phyloP scores from a whole-genome alignment of 2,329 filamentous ascomycete genomes.

The Nemania diffusa region DNA sequence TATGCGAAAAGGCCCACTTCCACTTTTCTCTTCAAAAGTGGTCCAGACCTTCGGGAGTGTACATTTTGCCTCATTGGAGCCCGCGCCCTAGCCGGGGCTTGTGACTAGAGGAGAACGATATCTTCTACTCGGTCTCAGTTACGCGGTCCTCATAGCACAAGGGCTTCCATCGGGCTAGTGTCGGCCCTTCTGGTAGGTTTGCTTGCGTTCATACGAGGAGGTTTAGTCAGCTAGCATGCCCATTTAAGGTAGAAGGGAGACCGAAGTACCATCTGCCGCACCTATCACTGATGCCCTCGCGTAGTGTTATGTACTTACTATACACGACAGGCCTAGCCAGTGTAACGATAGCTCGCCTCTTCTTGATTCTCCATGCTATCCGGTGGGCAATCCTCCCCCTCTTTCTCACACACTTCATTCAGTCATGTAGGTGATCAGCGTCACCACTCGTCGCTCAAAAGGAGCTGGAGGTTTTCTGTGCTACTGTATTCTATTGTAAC shows the following conservation, averaged over 20 bases:
- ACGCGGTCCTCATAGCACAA: background rate
- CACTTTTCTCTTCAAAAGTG: background rate
- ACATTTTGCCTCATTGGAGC: background rate
- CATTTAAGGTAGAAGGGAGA: background rate
- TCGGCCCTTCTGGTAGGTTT: background rate
- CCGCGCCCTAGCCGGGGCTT: too few species aligned
- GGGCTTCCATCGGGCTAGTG: background rate
- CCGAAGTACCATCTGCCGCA: background rate
- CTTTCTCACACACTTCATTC: background rate
- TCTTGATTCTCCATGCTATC: background rate
- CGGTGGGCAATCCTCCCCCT: background rate
- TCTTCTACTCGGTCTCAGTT: too few species aligned
- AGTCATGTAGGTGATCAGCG: background rate
- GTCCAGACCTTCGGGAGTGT: background rate
- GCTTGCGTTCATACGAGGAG: background rate
- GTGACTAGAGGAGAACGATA: too few species aligned
- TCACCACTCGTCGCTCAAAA: background rate
- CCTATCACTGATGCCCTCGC: background rate
- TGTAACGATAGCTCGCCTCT: slow-evolving; percentile 7
- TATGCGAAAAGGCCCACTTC: background rate
- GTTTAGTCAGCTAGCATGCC: background rate
- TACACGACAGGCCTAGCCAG: background rate
- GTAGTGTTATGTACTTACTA: too few species aligned
- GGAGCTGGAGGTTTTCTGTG: background rate
- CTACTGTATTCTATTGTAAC: background rate